Conservation (phyloP, 2,329 filamentous ascomycete genomes). For the Chalaropsis ovoidea region DNA sequence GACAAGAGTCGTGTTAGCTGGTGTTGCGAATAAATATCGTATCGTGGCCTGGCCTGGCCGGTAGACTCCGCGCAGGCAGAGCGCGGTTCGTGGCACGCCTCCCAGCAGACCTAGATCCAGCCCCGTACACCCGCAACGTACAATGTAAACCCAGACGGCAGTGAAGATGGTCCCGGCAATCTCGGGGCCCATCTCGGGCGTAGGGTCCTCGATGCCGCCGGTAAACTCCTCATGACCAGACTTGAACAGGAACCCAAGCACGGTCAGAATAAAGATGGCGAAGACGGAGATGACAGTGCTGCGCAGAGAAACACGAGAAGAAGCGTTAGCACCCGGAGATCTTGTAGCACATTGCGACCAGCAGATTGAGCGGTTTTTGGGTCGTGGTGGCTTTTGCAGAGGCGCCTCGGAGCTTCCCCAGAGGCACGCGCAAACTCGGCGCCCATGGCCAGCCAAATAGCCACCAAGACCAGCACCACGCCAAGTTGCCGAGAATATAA, state of each 20-base stretch:
- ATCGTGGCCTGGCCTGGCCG: not conserved
- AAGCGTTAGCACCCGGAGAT: not conserved
- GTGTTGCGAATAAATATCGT: not conserved
- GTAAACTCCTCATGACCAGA: constrained; percentile 74
- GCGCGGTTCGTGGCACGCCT: not conserved
- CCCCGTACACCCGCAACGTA: constrained; percentile 42
- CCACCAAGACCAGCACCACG: not conserved
- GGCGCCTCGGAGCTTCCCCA: not conserved
- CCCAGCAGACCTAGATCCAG: not conserved
- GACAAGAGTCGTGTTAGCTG: not conserved
- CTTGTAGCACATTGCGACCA: not conserved
- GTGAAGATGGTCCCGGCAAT: constrained; percentile 80
- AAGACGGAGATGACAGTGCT: constrained; percentile 65
- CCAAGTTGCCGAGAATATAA: not conserved
- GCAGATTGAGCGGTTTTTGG: not conserved
- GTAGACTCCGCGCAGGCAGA: not conserved
- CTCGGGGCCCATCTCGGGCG: constrained; percentile 59
- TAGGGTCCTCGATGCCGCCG: constrained; percentile 60
- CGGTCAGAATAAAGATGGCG: constrained; percentile 54
- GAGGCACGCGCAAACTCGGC: not conserved
- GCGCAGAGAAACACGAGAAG: constrained; percentile 14
- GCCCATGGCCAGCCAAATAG: not conserved
- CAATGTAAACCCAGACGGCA: constrained; percentile 78
- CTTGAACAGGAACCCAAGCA: constrained; percentile 62
- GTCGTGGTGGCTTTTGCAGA: not conserved